A percentile compares a stretch with the other conserved stretches of the same genome.
Conservation (phyloP, 805 yeast species). For the Saccharomycopsis sp. region DNA sequence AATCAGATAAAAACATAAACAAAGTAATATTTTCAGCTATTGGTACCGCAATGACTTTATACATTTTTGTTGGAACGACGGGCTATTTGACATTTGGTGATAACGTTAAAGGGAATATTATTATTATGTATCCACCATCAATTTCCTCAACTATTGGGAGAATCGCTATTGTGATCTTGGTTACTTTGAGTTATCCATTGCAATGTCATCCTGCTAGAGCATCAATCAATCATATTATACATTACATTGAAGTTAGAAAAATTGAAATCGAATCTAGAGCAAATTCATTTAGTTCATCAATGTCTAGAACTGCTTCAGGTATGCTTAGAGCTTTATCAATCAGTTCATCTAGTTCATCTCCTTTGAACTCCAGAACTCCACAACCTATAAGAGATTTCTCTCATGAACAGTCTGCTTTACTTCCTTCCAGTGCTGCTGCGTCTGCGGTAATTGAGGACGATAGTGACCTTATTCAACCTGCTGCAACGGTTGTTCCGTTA, state of each 20-base stretch:
- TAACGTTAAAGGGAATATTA: slow-evolving; percentile 69
- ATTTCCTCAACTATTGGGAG: slow-evolving; percentile 71
- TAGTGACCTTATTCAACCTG: not conserved
- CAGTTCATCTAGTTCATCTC: slow-evolving; percentile 6
- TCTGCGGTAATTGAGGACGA: slow-evolving; percentile 14
- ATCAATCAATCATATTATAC: slow-evolving; percentile 66
- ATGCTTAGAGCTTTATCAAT: slow-evolving; percentile 18
- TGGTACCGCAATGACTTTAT: slow-evolving; percentile 51
- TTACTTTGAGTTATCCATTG: slow-evolving; percentile 77
- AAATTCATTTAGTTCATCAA: slow-evolving; percentile 13
- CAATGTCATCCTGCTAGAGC: slow-evolving; percentile 89
- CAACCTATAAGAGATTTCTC: not conserved
- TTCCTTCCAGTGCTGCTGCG: slow-evolving; percentile 1
- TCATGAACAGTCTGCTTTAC: slow-evolving; percentile 2
- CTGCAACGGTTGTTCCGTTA: slow-evolving; percentile 10
- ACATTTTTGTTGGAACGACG: slow-evolving; percentile 64
- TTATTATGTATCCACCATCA: slow-evolving; percentile 64
- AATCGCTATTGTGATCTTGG: slow-evolving; percentile 71
- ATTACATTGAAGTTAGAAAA: slow-evolving; percentile 31
- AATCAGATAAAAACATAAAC: slow-evolving; percentile 40
- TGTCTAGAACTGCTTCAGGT: slow-evolving; percentile 15
- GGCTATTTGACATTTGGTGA: slow-evolving; percentile 89
- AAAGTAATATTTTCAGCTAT: slow-evolving; percentile 48
- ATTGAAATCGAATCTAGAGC: slow-evolving; percentile 21
- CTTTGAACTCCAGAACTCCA: not conserved